These are phyloP conservation scores for Trypanosomatidae sp. DNA, from an alignment of 208 protist species.

Conservation along the genomic window DNA sequence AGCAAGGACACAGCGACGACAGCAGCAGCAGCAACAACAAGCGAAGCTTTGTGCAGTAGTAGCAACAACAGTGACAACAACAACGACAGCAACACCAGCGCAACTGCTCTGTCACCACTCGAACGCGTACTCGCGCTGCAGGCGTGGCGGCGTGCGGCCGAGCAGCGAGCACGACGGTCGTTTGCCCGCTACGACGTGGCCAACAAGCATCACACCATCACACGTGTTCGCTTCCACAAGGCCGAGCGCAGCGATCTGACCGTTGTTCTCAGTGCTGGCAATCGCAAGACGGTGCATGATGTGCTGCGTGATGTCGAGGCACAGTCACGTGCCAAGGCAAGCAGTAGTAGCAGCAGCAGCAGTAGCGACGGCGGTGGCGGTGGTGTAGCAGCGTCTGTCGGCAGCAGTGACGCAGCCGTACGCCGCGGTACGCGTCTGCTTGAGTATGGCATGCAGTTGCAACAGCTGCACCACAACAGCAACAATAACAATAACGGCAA, in stretches of 20 bases:
- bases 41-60: neutral
- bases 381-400: too few relatives aligned
- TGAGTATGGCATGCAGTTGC: too few relatives aligned
- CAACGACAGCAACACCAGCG: constrained; percentile 4
- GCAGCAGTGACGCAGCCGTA: too few relatives aligned
- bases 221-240: constrained; percentile 49
- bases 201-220: constrained; percentile 57
- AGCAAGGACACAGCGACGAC: neutral
- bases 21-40: neutral
- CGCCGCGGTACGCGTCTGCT: too few relatives aligned
- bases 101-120: constrained; percentile 11
- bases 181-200: constrained; percentile 28
- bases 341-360: too few relatives aligned
- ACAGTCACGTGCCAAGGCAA: too few relatives aligned
- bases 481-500: neutral
- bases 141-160: constrained; percentile 35
- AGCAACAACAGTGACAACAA: constrained; percentile 5
- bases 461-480: constrained; percentile 18
- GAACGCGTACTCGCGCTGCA: constrained; percentile 47
- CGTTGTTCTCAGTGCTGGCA: constrained; percentile 33
- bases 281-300: constrained; percentile 30
- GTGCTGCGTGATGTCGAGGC: too few relatives aligned
- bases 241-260: constrained; percentile 31
- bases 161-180: constrained; percentile 13
- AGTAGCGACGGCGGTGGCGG: too few relatives aligned